Conservation (phyloP, 1,139 yeast species). For the Hyphopichia wangnamkhiaoensis region DNA sequence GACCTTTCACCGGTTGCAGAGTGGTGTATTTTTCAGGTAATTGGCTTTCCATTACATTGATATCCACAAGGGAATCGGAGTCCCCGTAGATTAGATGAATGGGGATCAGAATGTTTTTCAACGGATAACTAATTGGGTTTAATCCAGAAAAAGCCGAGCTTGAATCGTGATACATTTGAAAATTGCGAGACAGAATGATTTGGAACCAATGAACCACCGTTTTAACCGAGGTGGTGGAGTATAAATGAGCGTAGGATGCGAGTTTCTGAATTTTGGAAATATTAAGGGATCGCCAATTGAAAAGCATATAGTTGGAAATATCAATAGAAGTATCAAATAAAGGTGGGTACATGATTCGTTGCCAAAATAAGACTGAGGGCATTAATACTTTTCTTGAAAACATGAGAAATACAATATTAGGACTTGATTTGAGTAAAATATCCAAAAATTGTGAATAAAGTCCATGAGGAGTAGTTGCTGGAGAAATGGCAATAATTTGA, state of each 20-base stretch:
- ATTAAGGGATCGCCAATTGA: slow-evolving; percentile 76
- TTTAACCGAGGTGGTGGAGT: slow-evolving; percentile 89
- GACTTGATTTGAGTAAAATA: slow-evolving; percentile 75
- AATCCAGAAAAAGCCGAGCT: slow-evolving; percentile 38
- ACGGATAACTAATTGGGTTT: slow-evolving; percentile 44
- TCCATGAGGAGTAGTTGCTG: slow-evolving; percentile 93
- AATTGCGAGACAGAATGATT: slow-evolving; percentile 73
- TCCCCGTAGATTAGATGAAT: slow-evolving; percentile 79
- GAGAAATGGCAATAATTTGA: slow-evolving; percentile 79
- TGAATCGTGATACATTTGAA: slow-evolving; percentile 84
- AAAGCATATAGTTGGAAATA: slow-evolving; percentile 60
- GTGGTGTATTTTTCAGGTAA: slow-evolving; percentile 40
- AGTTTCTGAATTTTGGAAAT: slow-evolving; percentile 72
- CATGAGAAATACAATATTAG: slow-evolving; percentile 67
- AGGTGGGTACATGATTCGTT: slow-evolving; percentile 78
- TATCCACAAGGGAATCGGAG: slow-evolving; percentile 80
- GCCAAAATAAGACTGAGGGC: slow-evolving; percentile 84
- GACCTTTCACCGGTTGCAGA: slow-evolving; percentile 52
- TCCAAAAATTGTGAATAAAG: slow-evolving; percentile 75
- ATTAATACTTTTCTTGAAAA: slow-evolving; percentile 76
- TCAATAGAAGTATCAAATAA: slow-evolving; percentile 76
- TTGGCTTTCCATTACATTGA: slow-evolving; percentile 66
- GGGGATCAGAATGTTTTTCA: slow-evolving; percentile 64
- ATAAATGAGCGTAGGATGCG: slow-evolving; percentile 78
- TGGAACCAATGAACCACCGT: slow-evolving; percentile 97